Percentiles rank a stretch among this genome's conserved stretches.
phyloP scores from a whole-genome alignment of 495 filamentous ascomycete genomes.

The Sordaria brevicollis region DNA sequence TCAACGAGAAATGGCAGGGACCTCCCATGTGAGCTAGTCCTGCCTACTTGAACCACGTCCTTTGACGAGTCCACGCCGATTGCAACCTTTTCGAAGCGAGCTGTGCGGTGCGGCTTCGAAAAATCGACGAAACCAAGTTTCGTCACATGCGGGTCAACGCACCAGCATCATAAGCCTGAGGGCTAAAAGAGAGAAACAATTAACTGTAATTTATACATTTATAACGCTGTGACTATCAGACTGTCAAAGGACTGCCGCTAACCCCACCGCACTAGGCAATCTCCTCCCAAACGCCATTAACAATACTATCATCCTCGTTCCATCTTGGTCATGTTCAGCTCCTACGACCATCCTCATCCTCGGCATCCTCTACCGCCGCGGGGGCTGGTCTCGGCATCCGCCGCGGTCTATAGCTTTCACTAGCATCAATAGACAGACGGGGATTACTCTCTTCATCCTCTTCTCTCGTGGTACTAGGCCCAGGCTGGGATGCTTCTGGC shows the following conservation, averaged over 20 bases:
- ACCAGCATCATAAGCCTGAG: background rate
- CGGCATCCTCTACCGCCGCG: background rate
- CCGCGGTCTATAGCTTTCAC: background rate
- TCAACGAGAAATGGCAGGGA: too few relatives aligned
- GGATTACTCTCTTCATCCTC: background rate
- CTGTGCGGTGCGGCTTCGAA: too few relatives aligned
- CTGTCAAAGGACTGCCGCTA: background rate
- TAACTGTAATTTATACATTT: background rate
- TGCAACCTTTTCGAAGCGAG: too few relatives aligned
- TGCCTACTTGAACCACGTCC: too few relatives aligned
- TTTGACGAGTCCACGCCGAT: too few relatives aligned
- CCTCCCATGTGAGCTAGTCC: too few relatives aligned
- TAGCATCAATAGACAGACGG: background rate
- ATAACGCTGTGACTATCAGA: background rate
- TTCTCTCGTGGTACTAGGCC: background rate
- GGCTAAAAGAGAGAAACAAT: background rate
- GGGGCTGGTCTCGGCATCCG: background rate
- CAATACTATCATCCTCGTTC: background rate
- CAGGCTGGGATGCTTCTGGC: background rate
- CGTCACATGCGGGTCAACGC: background rate
- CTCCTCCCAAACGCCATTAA: background rate
- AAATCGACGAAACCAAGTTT: too few relatives aligned
- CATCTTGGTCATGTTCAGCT: background rate
- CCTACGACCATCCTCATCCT: background rate
- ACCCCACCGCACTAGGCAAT: background rate